phyloP scores from a whole-genome alignment of 306 rosid species.

The Hylodesmum podocarpum region DNA sequence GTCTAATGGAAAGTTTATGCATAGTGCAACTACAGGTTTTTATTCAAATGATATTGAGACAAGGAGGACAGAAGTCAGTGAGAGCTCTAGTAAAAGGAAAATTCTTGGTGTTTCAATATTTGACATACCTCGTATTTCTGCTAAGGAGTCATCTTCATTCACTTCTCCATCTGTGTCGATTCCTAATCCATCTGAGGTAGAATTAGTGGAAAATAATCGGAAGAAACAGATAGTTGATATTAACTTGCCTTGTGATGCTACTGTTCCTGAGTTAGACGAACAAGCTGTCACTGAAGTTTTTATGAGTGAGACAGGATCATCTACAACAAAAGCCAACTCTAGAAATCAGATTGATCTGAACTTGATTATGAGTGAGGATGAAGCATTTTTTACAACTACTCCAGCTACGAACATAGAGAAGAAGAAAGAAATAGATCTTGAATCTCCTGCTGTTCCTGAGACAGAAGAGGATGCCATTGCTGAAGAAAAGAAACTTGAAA shows the following conservation, averaged over 20 bases:
- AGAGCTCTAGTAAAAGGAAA: no score
- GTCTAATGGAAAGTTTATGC: slow-evolving; percentile 34
- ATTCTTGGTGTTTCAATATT: slow-evolving; percentile 47
- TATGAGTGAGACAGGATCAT: slow-evolving; percentile 38
- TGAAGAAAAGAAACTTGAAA: slow-evolving; percentile 46
- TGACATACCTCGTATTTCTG: slow-evolving; percentile 47
- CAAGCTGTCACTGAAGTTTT: slow-evolving; percentile 34
- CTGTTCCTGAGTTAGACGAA: slow-evolving; percentile 47
- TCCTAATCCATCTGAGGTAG: slow-evolving; percentile 38
- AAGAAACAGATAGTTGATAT: slow-evolving; percentile 55
- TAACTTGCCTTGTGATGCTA: slow-evolving; percentile 76
- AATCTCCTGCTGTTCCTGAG: slow-evolving; percentile 65
- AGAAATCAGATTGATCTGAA: slow-evolving; percentile 80
- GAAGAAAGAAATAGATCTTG: slow-evolving; percentile 66
- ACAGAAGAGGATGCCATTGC: slow-evolving; percentile 47
- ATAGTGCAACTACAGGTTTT: not conserved
- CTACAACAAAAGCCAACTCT: slow-evolving; percentile 37
- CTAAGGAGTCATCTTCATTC: slow-evolving; percentile 58
- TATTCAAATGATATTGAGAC: no score
- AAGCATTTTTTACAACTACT: slow-evolving; percentile 44
- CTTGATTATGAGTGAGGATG: slow-evolving; percentile 69
- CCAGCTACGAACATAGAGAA: slow-evolving; percentile 34
- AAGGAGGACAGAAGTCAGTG: no score
- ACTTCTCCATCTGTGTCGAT: slow-evolving; percentile 40
- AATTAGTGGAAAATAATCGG: slow-evolving; percentile 37